Conservation (phyloP, 108 stramenopile genomes). For the Seminavis robusta region DNA sequence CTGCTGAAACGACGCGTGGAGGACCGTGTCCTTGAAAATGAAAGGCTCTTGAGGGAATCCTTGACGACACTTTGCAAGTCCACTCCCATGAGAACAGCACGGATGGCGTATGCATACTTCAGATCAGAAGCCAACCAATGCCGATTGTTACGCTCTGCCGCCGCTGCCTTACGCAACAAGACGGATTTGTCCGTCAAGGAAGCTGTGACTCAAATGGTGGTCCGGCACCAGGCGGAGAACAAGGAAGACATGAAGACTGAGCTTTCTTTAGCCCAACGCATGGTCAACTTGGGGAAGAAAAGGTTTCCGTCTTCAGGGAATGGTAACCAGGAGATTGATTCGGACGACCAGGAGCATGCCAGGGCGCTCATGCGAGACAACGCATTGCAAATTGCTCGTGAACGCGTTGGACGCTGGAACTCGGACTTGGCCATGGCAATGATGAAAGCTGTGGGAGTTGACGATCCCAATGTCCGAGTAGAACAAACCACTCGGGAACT, state of each 20-base stretch:
- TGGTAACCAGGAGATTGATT: not conserved
- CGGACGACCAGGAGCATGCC: not conserved
- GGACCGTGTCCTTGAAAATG: slow-evolving; percentile 43
- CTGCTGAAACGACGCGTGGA: slow-evolving; percentile 24
- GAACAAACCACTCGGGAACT: slow-evolving; percentile 80
- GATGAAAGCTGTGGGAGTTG: slow-evolving; percentile 70
- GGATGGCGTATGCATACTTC: slow-evolving; percentile 76
- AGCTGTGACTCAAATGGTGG: slow-evolving; percentile 45
- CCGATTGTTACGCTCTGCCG: slow-evolving; percentile 46
- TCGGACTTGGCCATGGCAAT: slow-evolving; percentile 59
- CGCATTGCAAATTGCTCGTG: slow-evolving; percentile 37
- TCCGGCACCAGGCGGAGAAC: slow-evolving; percentile 52
- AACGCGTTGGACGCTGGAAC: slow-evolving; percentile 74
- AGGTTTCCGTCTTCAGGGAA: not conserved
- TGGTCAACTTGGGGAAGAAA: slow-evolving; percentile 56
- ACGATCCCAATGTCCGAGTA: slow-evolving; percentile 70
- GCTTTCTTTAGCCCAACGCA: slow-evolving; percentile 53
- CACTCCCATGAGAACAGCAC: slow-evolving; percentile 53
- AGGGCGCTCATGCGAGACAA: slow-evolving; percentile 13
- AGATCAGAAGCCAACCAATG: slow-evolving; percentile 64
- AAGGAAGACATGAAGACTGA: slow-evolving; percentile 56
- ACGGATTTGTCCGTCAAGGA: slow-evolving; percentile 47
- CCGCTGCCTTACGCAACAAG: slow-evolving; percentile 47
- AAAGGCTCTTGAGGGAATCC: slow-evolving; percentile 42
- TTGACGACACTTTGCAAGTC: slow-evolving; percentile 57